Base-by-base conservation (phyloP, 768 basidiomycete species). In the Pleurotus eryngii region DNA sequence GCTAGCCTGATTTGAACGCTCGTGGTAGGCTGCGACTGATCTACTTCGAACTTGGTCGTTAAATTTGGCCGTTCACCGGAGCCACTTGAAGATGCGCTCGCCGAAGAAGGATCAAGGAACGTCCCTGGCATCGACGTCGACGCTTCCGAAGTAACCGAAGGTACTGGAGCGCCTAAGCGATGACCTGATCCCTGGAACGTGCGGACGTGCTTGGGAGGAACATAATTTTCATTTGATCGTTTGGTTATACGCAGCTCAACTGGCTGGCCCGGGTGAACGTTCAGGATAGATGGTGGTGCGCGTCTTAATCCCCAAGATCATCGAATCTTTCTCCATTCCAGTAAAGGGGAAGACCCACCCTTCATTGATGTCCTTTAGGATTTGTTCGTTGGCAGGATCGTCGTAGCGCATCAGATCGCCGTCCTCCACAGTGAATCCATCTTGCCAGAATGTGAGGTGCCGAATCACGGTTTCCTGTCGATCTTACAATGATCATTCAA, bases 401-500 rank as follows among this genome's bases (percentile, higher is more conserved):
- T 90, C 88, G 67, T 97, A 97, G 18, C 81, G 76, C 81, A 90
- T 81, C 55, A 98, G 74, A 27, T 87, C 86, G 4, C 94, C 92
- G 60, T 94, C 92, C 65, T 97, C 92, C 46, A 98, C 82, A 47
- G 86, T 86, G 72, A 97, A 98, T 0, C 97, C 97, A 59, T 98
- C 82, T 40, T 86, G 81, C 96, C 96, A 98, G 73, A 98, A 91
- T 0, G 89, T 95, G 43, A 98, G 74, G 56, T 82, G 80, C 7
- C 96, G 85, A 48, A 86, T 81, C 0, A 78, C 87, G 3, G 81
- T 77, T 50, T 85, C 81, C 57, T 81, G 80, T 58, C 79, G 42
- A 45, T 45, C 42, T 45, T n/a, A 6, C 6, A 17, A 45, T n/a
- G 15, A n/a, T 6, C 42, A 15, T 35, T 35, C 30, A 35, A 11